Base-by-base conservation (phyloP, 331 rosid genomes). In the Pyracantha coccinea region DNA sequence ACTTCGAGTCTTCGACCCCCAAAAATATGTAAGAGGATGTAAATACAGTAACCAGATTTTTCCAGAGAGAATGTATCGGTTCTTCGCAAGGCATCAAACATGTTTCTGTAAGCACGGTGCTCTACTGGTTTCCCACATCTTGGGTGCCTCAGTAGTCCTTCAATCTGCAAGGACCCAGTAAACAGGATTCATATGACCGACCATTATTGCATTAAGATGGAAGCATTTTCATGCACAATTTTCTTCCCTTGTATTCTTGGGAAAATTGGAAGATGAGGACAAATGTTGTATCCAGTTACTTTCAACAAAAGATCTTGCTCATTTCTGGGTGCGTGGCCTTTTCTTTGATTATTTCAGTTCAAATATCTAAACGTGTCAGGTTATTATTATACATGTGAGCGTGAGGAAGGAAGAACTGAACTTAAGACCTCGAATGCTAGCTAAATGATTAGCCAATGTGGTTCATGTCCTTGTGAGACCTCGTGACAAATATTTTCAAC, bases 131-230 rank as follows among this genome's bases (percentile, higher is more conserved):
- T 96, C 57, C 99, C 96, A 16, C 92, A 89, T 73, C 93, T 88
- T 0, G 97, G 97, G 77, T 95, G 97, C 78, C 99, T 85, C 65
- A 84, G 92, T 66, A 90, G 86, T 58, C 99, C 99, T 84, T 89
- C 97, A 7, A 90, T 77, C 97, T 93, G 82, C 75, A 66, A 66
- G 28, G 69, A 50, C 5, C 20, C 61, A 2, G 8, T 15, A 28
- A 19, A 15, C n/a, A 19, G 29, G 14, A 23, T 44, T n/a, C 9
- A 35, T 35, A 17, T 11, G 41, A 16, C 27, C 7, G 58, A 58
- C 25, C n/a, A 15, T 72, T 13, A 17, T 38, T 25, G 38, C 41
- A 59, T 59, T 35, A 23, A 16, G n/a, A 35, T 17, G 19, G 16
- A 35, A 32, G 66, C 23, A 13, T 32, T 55, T 21, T 57, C 47